Evolutionary conservation across 148 eudicot genomes (phyloP).

Genomic region (Salicornia ramosissima): DNA sequence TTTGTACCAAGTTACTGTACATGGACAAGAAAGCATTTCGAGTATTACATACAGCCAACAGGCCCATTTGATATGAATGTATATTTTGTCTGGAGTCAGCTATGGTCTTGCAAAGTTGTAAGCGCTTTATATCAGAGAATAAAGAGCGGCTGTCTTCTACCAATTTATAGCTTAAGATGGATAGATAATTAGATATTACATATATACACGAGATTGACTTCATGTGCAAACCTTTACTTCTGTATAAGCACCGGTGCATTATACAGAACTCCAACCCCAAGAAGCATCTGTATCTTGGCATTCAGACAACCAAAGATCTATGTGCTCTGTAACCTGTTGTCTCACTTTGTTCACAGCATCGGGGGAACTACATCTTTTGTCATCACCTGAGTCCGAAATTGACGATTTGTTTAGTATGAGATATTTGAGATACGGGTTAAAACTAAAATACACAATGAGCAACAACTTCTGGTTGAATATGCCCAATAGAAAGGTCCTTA

Average conservation of each 20-base stretch:
- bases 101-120: too few relatives aligned
- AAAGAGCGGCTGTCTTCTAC: background rate
- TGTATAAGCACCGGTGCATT: background rate
- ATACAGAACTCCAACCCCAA: conserved; percentile 50
- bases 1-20: background rate
- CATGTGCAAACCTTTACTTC: background rate
- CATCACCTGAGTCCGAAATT: conserved; percentile 48
- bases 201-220: conserved; percentile 5
- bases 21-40: background rate
- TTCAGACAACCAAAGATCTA: conserved; percentile 90
- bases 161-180: background rate
- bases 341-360: conserved; percentile 88
- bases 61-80: too few relatives aligned
- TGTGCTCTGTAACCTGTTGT: conserved; percentile 61
- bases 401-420: background rate
- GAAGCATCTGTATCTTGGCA: conserved; percentile 47
- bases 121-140: conserved; percentile 23
- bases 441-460: background rate
- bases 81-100: too few relatives aligned
- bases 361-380: conserved; percentile 71
- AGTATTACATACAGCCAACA: background rate
- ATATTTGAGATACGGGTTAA: too few relatives aligned
- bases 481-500: background rate
- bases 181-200: background rate
- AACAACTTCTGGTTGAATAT: background rate